A percentile compares a stretch with the other conserved stretches of the same genome.
Conservation (phyloP, 2,329 filamentous ascomycete genomes). For the Bimuria novae-zelandiae region DNA sequence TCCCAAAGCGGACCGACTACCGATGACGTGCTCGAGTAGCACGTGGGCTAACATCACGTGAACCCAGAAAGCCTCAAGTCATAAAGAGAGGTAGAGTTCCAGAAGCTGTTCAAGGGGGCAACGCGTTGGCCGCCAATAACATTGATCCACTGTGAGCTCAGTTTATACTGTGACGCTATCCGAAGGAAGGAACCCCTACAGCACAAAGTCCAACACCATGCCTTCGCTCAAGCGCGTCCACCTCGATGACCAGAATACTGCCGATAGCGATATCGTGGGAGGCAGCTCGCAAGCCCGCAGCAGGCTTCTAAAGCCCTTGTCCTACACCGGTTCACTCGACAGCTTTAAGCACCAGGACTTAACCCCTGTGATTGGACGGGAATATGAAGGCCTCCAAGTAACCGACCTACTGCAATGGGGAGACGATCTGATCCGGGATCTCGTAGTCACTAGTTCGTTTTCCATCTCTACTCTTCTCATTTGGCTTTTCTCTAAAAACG, state of each 20-base stretch:
- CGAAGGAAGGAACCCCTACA: neutral
- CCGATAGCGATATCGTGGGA: slow-evolving; percentile 20
- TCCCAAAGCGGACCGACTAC: slow-evolving; percentile 11
- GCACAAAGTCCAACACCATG: no score
- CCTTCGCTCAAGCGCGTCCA: slow-evolving; percentile 26
- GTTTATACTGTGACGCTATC: neutral
- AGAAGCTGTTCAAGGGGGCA: neutral
- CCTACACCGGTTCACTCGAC: slow-evolving; percentile 32
- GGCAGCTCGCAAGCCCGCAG: slow-evolving; percentile 29
- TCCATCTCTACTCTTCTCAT: neutral
- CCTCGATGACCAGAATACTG: slow-evolving; percentile 10
- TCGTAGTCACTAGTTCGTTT: slow-evolving; percentile 61
- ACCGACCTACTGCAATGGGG: slow-evolving; percentile 38
- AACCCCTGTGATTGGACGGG: slow-evolving; percentile 57
- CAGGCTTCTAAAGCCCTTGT: slow-evolving; percentile 25
- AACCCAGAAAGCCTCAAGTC: neutral
- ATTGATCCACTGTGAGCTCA: neutral
- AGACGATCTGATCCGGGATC: slow-evolving; percentile 45
- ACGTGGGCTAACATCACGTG: slow-evolving; percentile 5
- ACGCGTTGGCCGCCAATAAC: neutral
- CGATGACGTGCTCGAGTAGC: slow-evolving; percentile 30
- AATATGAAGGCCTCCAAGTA: slow-evolving; percentile 48
- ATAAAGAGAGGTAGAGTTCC: slow-evolving; percentile 10
- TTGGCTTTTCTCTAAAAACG: neutral
- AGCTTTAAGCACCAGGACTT: slow-evolving; percentile 45